Base-by-base conservation (phyloP, 23 red algal species). In the Gracilariopsis chorda region DNA sequence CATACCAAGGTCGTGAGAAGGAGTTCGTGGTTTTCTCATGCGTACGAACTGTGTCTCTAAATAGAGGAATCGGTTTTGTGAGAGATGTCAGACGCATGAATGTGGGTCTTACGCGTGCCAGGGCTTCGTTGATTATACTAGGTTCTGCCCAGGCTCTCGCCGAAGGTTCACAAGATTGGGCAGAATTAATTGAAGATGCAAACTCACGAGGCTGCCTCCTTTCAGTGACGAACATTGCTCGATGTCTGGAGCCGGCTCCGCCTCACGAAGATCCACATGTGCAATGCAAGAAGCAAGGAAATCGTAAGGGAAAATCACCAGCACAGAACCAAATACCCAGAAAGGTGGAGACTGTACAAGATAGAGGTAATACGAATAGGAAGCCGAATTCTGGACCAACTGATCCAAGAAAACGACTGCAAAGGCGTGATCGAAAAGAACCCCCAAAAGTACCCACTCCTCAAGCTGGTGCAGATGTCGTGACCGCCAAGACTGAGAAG, bases 1-100 rank as follows among this genome's bases (percentile, higher is more conserved):
- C 87, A 14, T 95, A 77, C 43, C 96, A 98, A 51, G 96, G 92
- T 29, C 90, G 92, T 16, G 96, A 98, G 43, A 95, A 95, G 62
- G 96, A 98, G 33, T 61, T 95, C 49, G 78, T 98, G 16, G 87
- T 98, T 51, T 93, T 98, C 37, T 94, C 89, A 3, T 95, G 92
- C 63, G 96, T 98, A 37, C 80, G 96, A 20, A 94, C 88, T 14
- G 86, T 60, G 30, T 73, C 72, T 60, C 59, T 53, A n/a, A 56
- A 88, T 48, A 67, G 91, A 14, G 91, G 91, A 27, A 98, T 98
- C 83, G 96, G 96, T 23, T 98, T 98, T 63, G 92, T 98, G 36
- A 74, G 88, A 14, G 96, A 98, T 79, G 91, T 93, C 47, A 93
- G 96, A 4, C 84, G 96, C 39, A 90, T 98, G 92, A 98, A 98